Conservation (phyloP, 495 filamentous ascomycete species). For the Lophiostoma macrostomum region DNA sequence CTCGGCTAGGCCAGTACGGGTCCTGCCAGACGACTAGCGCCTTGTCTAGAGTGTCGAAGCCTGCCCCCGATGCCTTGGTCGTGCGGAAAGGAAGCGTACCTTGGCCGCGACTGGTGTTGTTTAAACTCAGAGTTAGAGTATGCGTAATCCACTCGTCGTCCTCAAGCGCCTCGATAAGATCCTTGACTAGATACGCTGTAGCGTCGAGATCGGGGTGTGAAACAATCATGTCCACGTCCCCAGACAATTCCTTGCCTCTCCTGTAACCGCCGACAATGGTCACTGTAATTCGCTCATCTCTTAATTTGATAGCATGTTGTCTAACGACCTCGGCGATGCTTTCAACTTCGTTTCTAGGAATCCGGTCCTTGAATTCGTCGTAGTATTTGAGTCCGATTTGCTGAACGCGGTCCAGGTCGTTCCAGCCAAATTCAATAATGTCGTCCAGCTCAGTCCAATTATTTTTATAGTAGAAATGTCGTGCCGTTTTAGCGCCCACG, state of each 20-base stretch:
- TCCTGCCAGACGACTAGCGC: constrained; percentile 92
- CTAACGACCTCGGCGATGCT: constrained; percentile 61
- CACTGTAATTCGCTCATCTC: constrained; percentile 57
- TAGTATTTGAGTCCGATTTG: constrained; percentile 97
- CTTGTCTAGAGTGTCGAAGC: constrained; percentile 88
- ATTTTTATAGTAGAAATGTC: constrained; percentile 74
- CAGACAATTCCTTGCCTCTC: constrained; percentile 67
- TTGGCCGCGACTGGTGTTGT: constrained; percentile 68
- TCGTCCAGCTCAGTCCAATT: constrained; percentile 81
- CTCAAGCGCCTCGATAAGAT: constrained; percentile 69
- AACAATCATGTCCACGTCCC: constrained; percentile 84
- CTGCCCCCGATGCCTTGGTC: constrained; percentile 45
- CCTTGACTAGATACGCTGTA: constrained; percentile 63
- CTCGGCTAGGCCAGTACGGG: constrained; percentile 51
- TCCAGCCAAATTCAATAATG: constrained; percentile 80
- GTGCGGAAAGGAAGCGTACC: constrained; percentile 55
- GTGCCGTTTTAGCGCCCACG: constrained; percentile 77
- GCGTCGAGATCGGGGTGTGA: constrained; percentile 68
- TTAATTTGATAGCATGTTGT: constrained; percentile 56
- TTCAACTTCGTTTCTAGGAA: constrained; percentile 73
- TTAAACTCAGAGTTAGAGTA: constrained; percentile 65
- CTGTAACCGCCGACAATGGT: constrained; percentile 83
- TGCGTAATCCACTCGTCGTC: constrained; percentile 71
- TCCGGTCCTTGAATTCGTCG: constrained; percentile 71
- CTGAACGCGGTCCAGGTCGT: constrained; percentile 67